Evolutionary conservation across 192 early-diverging fungal species (phyloP), one percentile per base, ranked within the genome.

Genomic region (Coemansia sp.): DNA sequence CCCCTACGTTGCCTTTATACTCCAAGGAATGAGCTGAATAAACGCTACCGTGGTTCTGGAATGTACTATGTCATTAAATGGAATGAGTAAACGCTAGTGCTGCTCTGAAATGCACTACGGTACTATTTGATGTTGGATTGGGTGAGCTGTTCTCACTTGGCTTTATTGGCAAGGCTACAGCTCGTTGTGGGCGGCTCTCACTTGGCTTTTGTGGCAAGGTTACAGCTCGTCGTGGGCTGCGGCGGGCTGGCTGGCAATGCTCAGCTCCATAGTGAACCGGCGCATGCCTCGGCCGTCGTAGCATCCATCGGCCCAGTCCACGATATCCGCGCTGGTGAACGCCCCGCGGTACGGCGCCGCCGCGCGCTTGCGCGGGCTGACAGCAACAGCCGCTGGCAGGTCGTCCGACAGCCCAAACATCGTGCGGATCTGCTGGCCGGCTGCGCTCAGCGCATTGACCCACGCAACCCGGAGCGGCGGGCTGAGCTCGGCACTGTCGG

Each of bases 331-430:
- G 22, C 77, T 68, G 44, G 83, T 80, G 72, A 84, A 89, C 0
- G 79, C 62, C 7, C 89, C 89, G 40, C 85, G 53, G 58, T 83
- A 87, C 5, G 85, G 83, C 12, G 83, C 71, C 50, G 77, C 85
- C 2, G 83, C 72, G 56, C 82, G 81, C 60, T 82, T 85, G 29
- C 65, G 69, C 22, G 82, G 82, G 56, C 80, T 82, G 12, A 89
- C 51, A 28, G 82, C 68, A 54, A 91, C 67, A 22, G 83, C 67
- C 18, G 69, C 64, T 12, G 89, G 89, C 30, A 81, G 79, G 54
- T 85, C 83, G 55, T 82, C 77, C 4, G 83, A 76, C 47, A 89
- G 58, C 29, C 82, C 77, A 69, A 89, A 85, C 28, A 83, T 55
- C 2, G 64, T 52, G 40, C 77, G 73, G 6, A 89, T 52, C 9